Percentiles rank a stretch among this genome's conserved stretches.
These are phyloP conservation scores for Gymnopilus dilepis DNA, from an alignment of 768 basidiomycete genomes.

Conservation along the genomic window DNA sequence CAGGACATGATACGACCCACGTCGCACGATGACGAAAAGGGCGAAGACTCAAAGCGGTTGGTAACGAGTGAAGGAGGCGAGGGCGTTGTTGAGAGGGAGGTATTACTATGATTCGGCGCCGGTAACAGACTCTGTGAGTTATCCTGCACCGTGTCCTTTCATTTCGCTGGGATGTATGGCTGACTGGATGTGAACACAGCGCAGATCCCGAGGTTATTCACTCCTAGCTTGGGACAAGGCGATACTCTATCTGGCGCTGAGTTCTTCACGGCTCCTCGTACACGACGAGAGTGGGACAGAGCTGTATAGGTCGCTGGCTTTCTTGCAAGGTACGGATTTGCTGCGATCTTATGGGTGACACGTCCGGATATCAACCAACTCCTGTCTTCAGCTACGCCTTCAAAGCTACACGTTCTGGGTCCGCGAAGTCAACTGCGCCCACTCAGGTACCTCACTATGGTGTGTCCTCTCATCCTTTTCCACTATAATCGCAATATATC, in stretches of 20 bases:
- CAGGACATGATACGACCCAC: too few relatives aligned
- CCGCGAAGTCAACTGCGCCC: not conserved
- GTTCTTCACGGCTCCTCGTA: slow-evolving; percentile 74
- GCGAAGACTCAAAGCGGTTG: slow-evolving; percentile 55
- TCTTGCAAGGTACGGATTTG: slow-evolving; percentile 68
- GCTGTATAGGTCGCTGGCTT: slow-evolving; percentile 69
- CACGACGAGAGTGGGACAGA: slow-evolving; percentile 67
- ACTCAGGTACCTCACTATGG: not conserved
- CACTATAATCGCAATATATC: too few relatives aligned
- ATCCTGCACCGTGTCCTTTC: too few relatives aligned
- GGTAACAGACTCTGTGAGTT: slow-evolving; percentile 65
- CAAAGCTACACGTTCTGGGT: too few relatives aligned
- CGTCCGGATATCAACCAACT: not conserved
- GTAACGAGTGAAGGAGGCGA: slow-evolving; percentile 67
- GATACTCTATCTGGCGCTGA: slow-evolving; percentile 70
- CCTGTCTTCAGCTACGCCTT: not conserved
- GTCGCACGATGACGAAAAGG: too few relatives aligned
- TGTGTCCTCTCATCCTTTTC: not conserved
- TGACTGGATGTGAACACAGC: too few relatives aligned
- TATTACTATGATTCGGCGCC: slow-evolving; percentile 57
- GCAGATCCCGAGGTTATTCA: slow-evolving; percentile 72
- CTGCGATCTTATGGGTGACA: not conserved
- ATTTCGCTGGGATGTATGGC: too few relatives aligned
- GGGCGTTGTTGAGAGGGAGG: slow-evolving; percentile 78
- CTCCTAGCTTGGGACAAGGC: slow-evolving; percentile 53